These are phyloP conservation scores for Saccharomyces hybrid DNA, from an alignment of 1,139 yeast genomes.

Conservation along the genomic window DNA sequence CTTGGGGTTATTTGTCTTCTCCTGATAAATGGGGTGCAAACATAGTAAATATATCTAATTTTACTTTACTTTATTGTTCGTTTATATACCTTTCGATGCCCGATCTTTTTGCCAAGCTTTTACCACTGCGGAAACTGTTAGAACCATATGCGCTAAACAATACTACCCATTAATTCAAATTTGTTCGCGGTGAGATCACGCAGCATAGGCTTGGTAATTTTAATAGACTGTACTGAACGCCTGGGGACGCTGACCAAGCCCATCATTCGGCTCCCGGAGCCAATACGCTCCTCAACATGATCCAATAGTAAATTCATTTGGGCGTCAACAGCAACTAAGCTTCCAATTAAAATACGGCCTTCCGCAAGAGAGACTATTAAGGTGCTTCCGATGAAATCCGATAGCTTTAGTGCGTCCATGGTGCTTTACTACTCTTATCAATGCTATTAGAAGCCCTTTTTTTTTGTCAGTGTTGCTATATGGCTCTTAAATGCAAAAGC, in stretches of 20 bases:
- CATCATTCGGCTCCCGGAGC: conserved; percentile 12
- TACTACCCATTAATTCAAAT: conserved; percentile 10
- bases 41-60: too few species aligned
- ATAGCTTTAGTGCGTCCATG: conserved; percentile 16
- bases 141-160: conserved; percentile 10
- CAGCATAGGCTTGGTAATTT: conserved; percentile 11
- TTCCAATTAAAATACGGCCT: conserved; percentile 22
- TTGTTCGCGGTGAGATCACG: conserved; percentile 10
- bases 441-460: too few species aligned
- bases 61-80: too few species aligned
- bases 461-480: too few species aligned
- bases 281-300: conserved; percentile 21
- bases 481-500: too few species aligned
- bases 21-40: too few species aligned
- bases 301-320: conserved; percentile 26
- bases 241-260: conserved; percentile 31
- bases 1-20: too few species aligned
- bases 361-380: conserved; percentile 18
- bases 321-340: conserved; percentile 27
- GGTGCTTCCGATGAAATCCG: conserved; percentile 23
- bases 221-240: conserved; percentile 18
- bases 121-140: not conserved
- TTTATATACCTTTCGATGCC: not conserved
- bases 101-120: not conserved
- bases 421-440: too few species aligned